Conservation (phyloP, 2,329 filamentous ascomycete genomes). For the Xylariaceae sp. region DNA sequence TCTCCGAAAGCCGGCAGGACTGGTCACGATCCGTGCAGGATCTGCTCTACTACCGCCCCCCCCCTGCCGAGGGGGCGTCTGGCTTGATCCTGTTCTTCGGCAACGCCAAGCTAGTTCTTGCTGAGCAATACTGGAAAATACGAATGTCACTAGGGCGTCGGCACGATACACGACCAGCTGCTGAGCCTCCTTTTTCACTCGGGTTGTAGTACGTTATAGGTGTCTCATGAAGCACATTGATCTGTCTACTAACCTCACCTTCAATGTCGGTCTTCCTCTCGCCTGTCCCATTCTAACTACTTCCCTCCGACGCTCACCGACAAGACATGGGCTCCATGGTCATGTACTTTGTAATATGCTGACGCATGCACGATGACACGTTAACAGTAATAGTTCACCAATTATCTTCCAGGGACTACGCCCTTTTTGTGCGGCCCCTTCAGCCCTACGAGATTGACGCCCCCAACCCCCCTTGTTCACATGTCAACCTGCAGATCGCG, state of each 20-base stretch:
- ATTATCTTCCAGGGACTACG: conserved; percentile 20
- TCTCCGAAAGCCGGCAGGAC: neutral
- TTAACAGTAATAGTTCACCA: conserved; percentile 19
- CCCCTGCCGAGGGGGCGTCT: conserved; percentile 3
- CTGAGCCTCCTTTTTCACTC: conserved; percentile 7
- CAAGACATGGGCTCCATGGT: conserved; percentile 25
- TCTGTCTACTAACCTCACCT: too few relatives aligned
- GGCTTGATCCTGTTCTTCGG: conserved; percentile 3
- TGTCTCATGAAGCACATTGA: too few relatives aligned
- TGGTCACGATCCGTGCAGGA: conserved; percentile 13
- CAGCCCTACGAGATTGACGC: conserved; percentile 32
- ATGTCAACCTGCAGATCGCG: conserved; percentile 25
- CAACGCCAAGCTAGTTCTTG: conserved; percentile 21
- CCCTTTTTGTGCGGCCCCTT: conserved; percentile 22
- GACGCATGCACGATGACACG: conserved; percentile 22
- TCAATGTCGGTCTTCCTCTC: too few relatives aligned
- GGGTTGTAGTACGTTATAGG: too few relatives aligned
- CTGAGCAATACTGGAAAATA: conserved; percentile 14
- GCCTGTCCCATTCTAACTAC: too few relatives aligned
- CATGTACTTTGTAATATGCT: conserved; percentile 18
- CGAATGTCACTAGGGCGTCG: conserved; percentile 18
- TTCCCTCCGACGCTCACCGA: conserved; percentile 18
- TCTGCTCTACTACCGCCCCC: conserved; percentile 13
- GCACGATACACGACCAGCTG: conserved; percentile 18
- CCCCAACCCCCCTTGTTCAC: conserved; percentile 20